phyloP scores from a whole-genome alignment of 176 grass and related monocot species.

The Tillandsia fasciculata region DNA sequence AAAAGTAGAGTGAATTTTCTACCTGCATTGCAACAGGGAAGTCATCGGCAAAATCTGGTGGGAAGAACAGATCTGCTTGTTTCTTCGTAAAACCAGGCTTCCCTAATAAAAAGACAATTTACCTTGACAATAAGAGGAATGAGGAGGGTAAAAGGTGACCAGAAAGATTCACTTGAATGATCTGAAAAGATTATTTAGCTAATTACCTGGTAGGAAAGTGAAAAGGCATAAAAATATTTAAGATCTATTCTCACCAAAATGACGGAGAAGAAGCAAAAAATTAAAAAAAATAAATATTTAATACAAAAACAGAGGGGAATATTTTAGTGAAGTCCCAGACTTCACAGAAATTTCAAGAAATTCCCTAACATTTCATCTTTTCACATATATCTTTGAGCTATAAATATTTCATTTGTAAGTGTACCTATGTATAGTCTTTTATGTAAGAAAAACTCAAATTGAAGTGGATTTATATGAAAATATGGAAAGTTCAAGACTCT shows the following conservation, averaged over 20 bases:
- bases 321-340: neutral
- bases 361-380: no score
- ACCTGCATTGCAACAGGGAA: constrained; percentile 99
- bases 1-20: constrained; percentile 5
- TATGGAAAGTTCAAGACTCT: no score
- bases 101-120: constrained; percentile 30
- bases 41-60: constrained; percentile 94
- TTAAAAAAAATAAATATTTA: neutral
- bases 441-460: no score
- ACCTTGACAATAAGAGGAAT: neutral
- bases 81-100: constrained; percentile 96
- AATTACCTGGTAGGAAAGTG: neutral
- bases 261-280: neutral
- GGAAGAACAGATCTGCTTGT: constrained; percentile 92
- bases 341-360: no score
- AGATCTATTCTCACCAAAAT: neutral
- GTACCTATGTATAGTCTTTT: no score
- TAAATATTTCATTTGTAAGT: no score
- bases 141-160: neutral
- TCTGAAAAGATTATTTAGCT: neutral
- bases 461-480: no score
- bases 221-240: neutral
- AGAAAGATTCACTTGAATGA: neutral
- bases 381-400: no score
- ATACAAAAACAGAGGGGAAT: neutral